phyloP scores from a whole-genome alignment of 495 filamentous ascomycete species.

The Paragyromitra xinjiangensis region DNA sequence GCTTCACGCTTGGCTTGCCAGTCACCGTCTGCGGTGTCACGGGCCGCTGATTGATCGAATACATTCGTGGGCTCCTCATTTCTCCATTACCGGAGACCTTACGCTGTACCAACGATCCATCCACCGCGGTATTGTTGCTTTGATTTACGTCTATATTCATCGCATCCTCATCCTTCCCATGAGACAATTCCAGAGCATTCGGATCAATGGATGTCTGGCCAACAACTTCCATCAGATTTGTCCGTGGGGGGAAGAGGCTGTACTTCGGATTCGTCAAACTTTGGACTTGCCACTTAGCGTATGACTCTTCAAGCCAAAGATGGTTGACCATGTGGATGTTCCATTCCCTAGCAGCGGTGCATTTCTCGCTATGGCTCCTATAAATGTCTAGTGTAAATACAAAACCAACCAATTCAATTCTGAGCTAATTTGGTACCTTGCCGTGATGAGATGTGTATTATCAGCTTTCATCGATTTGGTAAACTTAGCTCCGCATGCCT shows the following conservation, averaged over 20 bases:
- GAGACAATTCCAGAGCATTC: conserved; percentile 65
- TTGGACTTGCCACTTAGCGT: conserved; percentile 81
- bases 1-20: background rate
- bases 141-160: conserved; percentile 15
- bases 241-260: conserved; percentile 81
- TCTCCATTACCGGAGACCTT: background rate
- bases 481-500: conserved; percentile 80
- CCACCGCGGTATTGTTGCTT: background rate
- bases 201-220: conserved; percentile 80
- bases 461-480: conserved; percentile 92
- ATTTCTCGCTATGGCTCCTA: conserved; percentile 87
- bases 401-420: conserved; percentile 22
- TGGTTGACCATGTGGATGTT: conserved; percentile 89
- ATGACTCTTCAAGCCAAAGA: conserved; percentile 97
- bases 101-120: background rate
- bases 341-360: conserved; percentile 89
- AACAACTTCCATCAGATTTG: conserved; percentile 91
- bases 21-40: background rate
- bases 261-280: conserved; percentile 74
- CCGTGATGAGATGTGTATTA: conserved; percentile 95
- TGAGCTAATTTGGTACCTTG: conserved; percentile 56
- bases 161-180: conserved; percentile 19
- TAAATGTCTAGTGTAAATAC: conserved; percentile 17
- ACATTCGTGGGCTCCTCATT: background rate
- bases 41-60: conserved; percentile 7